Evolutionary conservation across 2,329 filamentous ascomycete species (phyloP).

Genomic region (Aspergillus amoenus): DNA sequence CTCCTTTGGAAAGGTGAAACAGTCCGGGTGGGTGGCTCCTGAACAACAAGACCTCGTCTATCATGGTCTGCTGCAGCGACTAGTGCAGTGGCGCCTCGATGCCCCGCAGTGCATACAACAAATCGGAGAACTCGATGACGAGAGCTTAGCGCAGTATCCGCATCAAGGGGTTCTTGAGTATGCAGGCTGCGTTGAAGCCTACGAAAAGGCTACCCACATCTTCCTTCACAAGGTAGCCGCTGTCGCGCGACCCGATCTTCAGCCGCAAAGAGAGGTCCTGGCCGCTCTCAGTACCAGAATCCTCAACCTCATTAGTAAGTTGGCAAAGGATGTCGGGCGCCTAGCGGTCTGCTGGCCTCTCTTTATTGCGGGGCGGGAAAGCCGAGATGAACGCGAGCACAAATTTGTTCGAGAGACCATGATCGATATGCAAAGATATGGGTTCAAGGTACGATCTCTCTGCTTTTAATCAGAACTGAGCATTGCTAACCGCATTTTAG

Average conservation of each 20-base stretch:
- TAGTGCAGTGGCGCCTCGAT: conserved; percentile 31
- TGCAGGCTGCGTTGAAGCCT: conserved; percentile 36
- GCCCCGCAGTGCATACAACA: conserved; percentile 29
- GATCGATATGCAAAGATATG: conserved; percentile 27
- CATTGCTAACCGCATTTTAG: conserved; percentile 12
- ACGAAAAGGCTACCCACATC: conserved; percentile 38
- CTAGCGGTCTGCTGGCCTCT: conserved; percentile 35
- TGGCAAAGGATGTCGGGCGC: conserved; percentile 35
- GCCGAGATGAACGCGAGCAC: conserved; percentile 28
- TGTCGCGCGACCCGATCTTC: conserved; percentile 28
- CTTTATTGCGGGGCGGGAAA: conserved; percentile 36
- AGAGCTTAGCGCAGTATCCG: conserved; percentile 26
- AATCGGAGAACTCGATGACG: conserved; percentile 29
- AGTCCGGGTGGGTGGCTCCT: conserved; percentile 25
- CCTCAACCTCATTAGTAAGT: conserved; percentile 27
- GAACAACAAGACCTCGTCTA: conserved; percentile 32
- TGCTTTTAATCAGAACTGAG: neutral
- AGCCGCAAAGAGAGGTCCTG: conserved; percentile 25
- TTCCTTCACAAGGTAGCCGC: conserved; percentile 34
- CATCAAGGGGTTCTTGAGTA: conserved; percentile 35
- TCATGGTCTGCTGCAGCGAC: conserved; percentile 27
- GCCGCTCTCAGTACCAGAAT: conserved; percentile 32
- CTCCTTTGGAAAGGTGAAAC: conserved; percentile 33
- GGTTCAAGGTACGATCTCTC: conserved; percentile 24
- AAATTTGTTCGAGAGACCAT: conserved; percentile 32